Percentiles rank a stretch among this genome's conserved stretches.
phyloP scores from a whole-genome alignment of 225 moss, liverwort and hornwort genomes.

The Anthoceros angustus region DNA sequence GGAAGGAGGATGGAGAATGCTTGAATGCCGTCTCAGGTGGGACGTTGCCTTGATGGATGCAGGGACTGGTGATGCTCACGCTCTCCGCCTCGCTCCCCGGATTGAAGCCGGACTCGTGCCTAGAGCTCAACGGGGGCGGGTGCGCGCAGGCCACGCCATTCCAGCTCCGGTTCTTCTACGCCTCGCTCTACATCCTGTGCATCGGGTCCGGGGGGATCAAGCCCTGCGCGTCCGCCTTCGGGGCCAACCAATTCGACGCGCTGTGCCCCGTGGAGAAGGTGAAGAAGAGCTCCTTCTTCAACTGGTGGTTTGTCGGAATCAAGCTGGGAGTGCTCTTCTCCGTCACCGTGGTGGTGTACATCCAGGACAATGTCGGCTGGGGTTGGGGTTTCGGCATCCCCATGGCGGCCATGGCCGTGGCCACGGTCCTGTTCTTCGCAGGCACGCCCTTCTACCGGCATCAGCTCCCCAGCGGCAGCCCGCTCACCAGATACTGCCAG shows the following conservation, averaged over 20 bases:
- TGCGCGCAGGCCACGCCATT: conserved; percentile 22
- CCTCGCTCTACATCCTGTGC: conserved; percentile 53
- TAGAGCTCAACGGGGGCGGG: conserved; percentile 10
- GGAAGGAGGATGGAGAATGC: background rate
- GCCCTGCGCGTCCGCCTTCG: conserved; percentile 58
- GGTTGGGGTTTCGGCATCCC: conserved; percentile 62
- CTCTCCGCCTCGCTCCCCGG: conserved; percentile 22
- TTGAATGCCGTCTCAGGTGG: background rate
- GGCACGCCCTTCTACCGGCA: conserved; percentile 43
- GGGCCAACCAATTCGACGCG: conserved; percentile 80
- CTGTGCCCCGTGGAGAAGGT: conserved; percentile 42
- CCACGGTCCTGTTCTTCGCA: conserved; percentile 25
- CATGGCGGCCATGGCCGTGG: conserved; percentile 25
- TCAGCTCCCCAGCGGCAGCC: conserved; percentile 40
- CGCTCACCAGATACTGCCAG: conserved; percentile 44
- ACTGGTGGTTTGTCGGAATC: conserved; percentile 52
- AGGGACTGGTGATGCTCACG: conserved; percentile 27
- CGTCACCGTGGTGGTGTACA: conserved; percentile 48
- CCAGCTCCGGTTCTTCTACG: conserved; percentile 42
- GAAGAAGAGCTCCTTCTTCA: conserved; percentile 62
- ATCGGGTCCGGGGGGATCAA: conserved; percentile 62
- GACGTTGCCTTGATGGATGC: background rate
- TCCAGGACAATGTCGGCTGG: conserved; percentile 75
- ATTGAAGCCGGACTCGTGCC: conserved; percentile 26
- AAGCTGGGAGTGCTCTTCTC: conserved; percentile 45